Evolutionary conservation across 2,329 filamentous ascomycete species (phyloP).

Genomic region (Oidium heveae): DNA sequence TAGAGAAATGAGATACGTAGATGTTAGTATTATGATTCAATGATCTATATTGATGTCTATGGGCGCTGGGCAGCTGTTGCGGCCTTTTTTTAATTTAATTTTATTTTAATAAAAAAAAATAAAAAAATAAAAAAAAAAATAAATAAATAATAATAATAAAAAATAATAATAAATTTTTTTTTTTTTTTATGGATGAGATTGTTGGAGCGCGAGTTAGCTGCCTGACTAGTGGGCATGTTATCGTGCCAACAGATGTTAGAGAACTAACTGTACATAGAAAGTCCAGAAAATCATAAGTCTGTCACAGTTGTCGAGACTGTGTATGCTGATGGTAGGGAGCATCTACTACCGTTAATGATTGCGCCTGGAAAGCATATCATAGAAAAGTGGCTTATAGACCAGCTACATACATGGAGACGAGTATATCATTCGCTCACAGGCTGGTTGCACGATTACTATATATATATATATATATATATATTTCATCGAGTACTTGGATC

Average conservation of each 20-base stretch:
- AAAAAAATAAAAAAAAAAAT: too few relatives aligned
- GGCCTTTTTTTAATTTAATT: too few relatives aligned
- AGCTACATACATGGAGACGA: neutral
- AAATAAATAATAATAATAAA: too few relatives aligned
- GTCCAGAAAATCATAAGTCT: neutral
- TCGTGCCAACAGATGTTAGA: neutral
- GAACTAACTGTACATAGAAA: neutral
- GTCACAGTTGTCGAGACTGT: constrained; percentile 1
- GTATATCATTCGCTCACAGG: neutral
- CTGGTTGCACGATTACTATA: constrained; percentile 1
- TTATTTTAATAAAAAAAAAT: too few relatives aligned
- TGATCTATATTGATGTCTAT: too few relatives aligned
- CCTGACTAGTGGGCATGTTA: neutral
- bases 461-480: too few relatives aligned
- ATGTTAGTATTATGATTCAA: too few relatives aligned
- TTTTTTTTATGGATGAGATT: too few relatives aligned
- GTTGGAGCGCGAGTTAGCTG: neutral
- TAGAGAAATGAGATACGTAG: too few relatives aligned
- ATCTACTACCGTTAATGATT: neutral
- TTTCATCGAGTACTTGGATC: neutral
- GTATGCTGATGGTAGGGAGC: neutral
- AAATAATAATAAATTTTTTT: too few relatives aligned
- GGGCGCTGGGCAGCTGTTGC: too few relatives aligned
- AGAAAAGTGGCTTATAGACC: neutral
- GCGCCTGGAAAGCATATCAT: constrained; percentile 1